Base-by-base conservation (phyloP, 2,329 filamentous ascomycete genomes). In the Penicillium sp. region DNA sequence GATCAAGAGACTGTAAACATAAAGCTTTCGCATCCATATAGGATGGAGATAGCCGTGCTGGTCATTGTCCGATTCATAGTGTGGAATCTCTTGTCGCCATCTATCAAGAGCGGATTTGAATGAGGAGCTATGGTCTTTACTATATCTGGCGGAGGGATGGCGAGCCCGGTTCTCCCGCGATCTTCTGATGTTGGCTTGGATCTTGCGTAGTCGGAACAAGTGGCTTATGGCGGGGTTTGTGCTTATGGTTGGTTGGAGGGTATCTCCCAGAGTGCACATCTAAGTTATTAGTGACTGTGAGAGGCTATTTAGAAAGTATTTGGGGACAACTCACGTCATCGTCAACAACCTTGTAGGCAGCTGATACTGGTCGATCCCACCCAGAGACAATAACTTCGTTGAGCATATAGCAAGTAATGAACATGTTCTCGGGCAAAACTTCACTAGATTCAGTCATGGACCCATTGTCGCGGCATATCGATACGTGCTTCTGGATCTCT, bases 361-460 rank as follows among this genome's bases (percentile, higher is more conserved):
- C 57, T 6, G 67, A 69, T n/a, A 68, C 66, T 2, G 68, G 68
- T 21, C 67, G 54, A 27, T 69, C 66, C 68, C 68, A 70, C 10
- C 68, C 68, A 19, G 65, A 70, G 9, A 67, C 61, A 46, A 69
- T 63, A 17, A 70, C 59, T 33, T 69, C 68, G 38, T 70, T 70
- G 21, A 70, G 56, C 68, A 70, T 70, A 41, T 65, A 70, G 50
- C 67, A 69, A 23, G 67, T 65, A 23, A 70, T 70, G 7, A 70
- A 70, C 58, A 69, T 64, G 13, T 63, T 64, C 57, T 70, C 68
- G 1, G 63, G 61, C 23, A 67, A 55, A 9, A 54, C 42, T 27
- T 65, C 63, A 10, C 57, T 60, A 12, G 59, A 54, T 13, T 46
- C 47, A 4, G 54, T 54, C 27, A 51, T 57, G 19, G 45, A 43